phyloP scores from a whole-genome alignment of 179 eudicot genomes.

The Patellifolia procumbens region DNA sequence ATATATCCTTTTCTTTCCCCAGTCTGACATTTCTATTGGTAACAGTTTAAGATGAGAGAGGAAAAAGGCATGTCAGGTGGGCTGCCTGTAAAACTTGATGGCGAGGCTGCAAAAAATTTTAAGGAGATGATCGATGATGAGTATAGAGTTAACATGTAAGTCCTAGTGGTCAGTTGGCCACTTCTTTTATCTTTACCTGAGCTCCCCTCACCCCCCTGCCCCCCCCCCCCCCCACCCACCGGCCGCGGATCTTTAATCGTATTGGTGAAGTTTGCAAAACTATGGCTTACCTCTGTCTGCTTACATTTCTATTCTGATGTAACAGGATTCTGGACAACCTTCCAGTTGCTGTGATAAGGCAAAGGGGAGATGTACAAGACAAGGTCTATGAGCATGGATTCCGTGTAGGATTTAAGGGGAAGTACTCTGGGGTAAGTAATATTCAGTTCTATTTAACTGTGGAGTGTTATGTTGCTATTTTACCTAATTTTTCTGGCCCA shows the following conservation, averaged over 20 bases:
- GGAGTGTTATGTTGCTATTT: background rate
- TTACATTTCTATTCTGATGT: conserved; percentile 17
- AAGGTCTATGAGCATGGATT: conserved; percentile 85
- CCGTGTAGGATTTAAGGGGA: conserved; percentile 88
- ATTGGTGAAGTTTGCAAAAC: background rate
- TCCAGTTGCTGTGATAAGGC: conserved; percentile 85
- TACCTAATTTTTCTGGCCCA: conserved; percentile 4
- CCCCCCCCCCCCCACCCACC: no score
- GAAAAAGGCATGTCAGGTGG: conserved; percentile 53
- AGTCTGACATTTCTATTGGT: conserved; percentile 20
- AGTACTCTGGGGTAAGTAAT: conserved; percentile 63
- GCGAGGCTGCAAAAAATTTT: conserved; percentile 59
- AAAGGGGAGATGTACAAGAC: conserved; percentile 69
- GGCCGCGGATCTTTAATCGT: no score
- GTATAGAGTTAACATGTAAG: conserved; percentile 72
- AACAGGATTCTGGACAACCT: conserved; percentile 86
- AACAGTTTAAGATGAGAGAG: conserved; percentile 67
- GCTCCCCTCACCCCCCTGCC: no score
- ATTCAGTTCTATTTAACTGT: background rate
- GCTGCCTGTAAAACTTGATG: conserved; percentile 50
- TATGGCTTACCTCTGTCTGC: background rate
- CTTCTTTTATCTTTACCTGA: background rate
- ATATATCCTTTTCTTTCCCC: background rate
- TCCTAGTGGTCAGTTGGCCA: background rate
- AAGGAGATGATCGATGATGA: conserved; percentile 80